Base-by-base conservation (phyloP, 108 stramenopile genomes). In the Cyclostephanos invisitatus region DNA sequence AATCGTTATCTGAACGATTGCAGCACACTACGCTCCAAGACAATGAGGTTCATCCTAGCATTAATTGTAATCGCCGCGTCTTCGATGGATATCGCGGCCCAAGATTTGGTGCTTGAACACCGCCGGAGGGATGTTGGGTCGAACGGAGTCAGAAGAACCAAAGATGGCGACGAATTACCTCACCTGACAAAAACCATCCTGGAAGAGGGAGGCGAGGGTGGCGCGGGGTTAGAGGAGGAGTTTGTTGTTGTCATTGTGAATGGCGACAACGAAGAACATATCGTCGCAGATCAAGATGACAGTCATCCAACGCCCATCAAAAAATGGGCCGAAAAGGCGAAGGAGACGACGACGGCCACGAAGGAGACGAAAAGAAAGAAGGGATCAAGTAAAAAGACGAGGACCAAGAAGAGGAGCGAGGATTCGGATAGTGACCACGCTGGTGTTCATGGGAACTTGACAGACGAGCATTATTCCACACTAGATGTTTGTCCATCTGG, bases 1-100 rank as follows among this genome's bases (percentile, higher is more conserved):
- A 17, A 18, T 49, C 48, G 48, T 5, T 49, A 53, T 53, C 51
- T n/a, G 7, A 53, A 54, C 53, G 25, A 54, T 54, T 54, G 53
- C 53, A 54, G 25, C 53, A 11, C 6, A 15, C 53, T 27, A 24
- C 5, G 22, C 53, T 24, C 22, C 5, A 54, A 10, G 22, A 54
- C 25, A 27, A 54, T 54, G 22, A 54, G 25, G 22, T 54, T 7
- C 22, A 54, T 25, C 53, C 53, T 54, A 54, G 8, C 53, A 9
- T 8, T 54, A 24, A 27, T 24, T 2, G 24, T 54, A 25, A 54
- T 54, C 22, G 22, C 53, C 22, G 25, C 22, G 53, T 22, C 22
- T 9, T 9, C 53, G 24, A 25, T 24, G 53, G 53, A 18, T 8
- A 4, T 24, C 53, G 25, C 25, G 12, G 25, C 53, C 22, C 10